Conservation (phyloP, 352 stramenopile genomes). For the Phytopythium ostracodes region DNA sequence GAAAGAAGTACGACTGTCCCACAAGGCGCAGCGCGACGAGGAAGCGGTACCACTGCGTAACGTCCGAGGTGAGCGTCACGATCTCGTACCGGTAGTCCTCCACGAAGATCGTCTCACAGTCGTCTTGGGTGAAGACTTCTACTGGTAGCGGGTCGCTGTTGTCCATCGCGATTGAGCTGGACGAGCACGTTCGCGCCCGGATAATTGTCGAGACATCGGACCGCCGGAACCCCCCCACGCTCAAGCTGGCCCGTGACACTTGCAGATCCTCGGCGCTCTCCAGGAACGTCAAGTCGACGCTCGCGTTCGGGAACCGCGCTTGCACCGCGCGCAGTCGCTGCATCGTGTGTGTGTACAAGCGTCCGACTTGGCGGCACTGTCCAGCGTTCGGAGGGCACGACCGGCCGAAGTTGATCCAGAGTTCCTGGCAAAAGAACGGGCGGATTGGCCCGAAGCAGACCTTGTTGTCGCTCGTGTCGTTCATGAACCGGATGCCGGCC, state of each 20-base stretch:
- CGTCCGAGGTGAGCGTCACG: constrained; percentile 14
- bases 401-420: constrained; percentile 18
- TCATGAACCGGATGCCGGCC: not conserved
- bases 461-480: not conserved
- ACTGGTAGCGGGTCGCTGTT: too few species aligned
- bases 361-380: constrained; percentile 3
- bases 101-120: constrained; percentile 32
- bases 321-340: constrained; percentile 8
- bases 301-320: constrained; percentile 8
- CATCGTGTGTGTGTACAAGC: constrained; percentile 16
- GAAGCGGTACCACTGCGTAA: constrained; percentile 25
- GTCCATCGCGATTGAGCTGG: too few species aligned
- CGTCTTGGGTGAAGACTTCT: not conserved
- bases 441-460: not conserved
- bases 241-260: constrained; percentile 8
- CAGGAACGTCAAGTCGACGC: constrained; percentile 18
- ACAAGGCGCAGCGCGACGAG: constrained; percentile 20
- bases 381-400: constrained; percentile 15
- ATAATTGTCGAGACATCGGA: constrained; percentile 22
- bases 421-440: constrained; percentile 12
- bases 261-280: constrained; percentile 22
- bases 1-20: constrained; percentile 34
- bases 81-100: constrained; percentile 44
- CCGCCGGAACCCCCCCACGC: constrained; percentile 10
- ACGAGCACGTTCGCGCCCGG: constrained; percentile 2